These are phyloP conservation scores for Vitis amurensis DNA, from an alignment of 164 flowering plant genomes.

Conservation along the genomic window DNA sequence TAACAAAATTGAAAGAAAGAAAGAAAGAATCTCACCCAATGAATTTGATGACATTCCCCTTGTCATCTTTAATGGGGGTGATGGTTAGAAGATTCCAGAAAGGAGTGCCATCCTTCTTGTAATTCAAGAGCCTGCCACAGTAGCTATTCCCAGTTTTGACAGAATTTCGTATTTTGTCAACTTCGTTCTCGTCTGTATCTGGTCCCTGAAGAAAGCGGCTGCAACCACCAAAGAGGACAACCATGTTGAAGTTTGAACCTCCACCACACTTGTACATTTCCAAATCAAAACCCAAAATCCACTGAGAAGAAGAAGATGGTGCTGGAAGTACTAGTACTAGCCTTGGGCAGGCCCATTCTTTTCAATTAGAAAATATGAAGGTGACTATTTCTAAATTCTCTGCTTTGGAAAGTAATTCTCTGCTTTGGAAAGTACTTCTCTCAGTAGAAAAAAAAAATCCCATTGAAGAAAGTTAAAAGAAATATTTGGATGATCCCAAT, in stretches of 20 bases:
- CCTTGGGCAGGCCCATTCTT: no score
- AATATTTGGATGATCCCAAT: no score
- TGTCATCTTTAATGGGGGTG: constrained; percentile 83
- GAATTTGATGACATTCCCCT: constrained; percentile 73
- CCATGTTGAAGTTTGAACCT: no score
- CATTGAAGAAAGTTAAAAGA: no score
- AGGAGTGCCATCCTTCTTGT: constrained; percentile 92
- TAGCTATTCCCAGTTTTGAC: constrained; percentile 68
- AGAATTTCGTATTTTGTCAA: constrained; percentile 68
- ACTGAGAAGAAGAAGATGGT: not conserved
- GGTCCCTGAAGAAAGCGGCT: constrained; percentile 97
- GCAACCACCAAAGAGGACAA: constrained; percentile 19
- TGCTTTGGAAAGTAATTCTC: no score
- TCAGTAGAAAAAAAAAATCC: no score
- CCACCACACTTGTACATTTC: not conserved
- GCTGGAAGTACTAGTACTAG: no score
- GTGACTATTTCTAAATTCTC: no score
- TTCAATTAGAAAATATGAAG: no score
- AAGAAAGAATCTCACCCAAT: constrained; percentile 57
- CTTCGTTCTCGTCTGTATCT: constrained; percentile 78
- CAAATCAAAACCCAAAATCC: not conserved
- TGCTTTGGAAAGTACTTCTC: no score
- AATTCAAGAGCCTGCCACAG: constrained; percentile 90
- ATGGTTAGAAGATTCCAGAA: constrained; percentile 97
- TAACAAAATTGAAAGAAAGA: not conserved